A percentile compares a stretch with the other conserved stretches of the same genome.
These are phyloP conservation scores for Phytophthora capsici DNA, from an alignment of 352 stramenopile species.

Conservation along the genomic window DNA sequence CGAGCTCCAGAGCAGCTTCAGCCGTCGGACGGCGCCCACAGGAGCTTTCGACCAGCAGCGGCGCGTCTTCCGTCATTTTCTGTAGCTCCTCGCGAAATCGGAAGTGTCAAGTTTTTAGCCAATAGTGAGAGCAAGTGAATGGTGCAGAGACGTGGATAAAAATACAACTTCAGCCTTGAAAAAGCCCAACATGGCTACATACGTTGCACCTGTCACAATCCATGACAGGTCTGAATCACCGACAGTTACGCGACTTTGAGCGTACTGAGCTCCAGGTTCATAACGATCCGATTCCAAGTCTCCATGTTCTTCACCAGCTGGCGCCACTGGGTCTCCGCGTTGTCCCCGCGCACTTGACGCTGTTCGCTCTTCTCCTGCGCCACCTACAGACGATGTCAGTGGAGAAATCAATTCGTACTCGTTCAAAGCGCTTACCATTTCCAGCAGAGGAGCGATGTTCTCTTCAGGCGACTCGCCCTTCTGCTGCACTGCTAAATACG, in stretches of 20 bases:
- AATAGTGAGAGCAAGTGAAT: conserved; percentile 12
- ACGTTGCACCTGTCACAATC: neutral
- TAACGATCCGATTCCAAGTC: conserved; percentile 85
- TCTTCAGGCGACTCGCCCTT: conserved; percentile 22
- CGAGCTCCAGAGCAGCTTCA: conserved; percentile 17
- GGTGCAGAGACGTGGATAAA: conserved; percentile 11
- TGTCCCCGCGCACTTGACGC: conserved; percentile 29
- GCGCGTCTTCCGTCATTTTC: conserved; percentile 24
- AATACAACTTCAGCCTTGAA: conserved; percentile 32
- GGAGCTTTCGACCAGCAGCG: conserved; percentile 19
- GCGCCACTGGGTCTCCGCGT: conserved; percentile 73
- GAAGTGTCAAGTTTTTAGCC: conserved; percentile 4
- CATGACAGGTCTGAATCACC: too few species aligned
- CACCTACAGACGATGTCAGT: conserved; percentile 38
- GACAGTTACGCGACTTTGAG: conserved; percentile 23
- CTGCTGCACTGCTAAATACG: conserved; percentile 37
- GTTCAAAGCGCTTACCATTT: conserved; percentile 47
- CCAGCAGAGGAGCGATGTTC: conserved; percentile 44
- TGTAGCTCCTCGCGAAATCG: conserved; percentile 1
- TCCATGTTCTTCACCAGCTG: conserved; percentile 89
- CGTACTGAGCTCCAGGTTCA: conserved; percentile 65
- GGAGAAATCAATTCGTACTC: neutral
- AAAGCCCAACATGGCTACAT: conserved; percentile 25
- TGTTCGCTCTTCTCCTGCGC: conserved; percentile 50
- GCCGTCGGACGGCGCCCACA: conserved; percentile 9